These are phyloP conservation scores for Parastagonospora nodorum DNA, from an alignment of 2,329 filamentous ascomycete species.

Conservation along the genomic window DNA sequence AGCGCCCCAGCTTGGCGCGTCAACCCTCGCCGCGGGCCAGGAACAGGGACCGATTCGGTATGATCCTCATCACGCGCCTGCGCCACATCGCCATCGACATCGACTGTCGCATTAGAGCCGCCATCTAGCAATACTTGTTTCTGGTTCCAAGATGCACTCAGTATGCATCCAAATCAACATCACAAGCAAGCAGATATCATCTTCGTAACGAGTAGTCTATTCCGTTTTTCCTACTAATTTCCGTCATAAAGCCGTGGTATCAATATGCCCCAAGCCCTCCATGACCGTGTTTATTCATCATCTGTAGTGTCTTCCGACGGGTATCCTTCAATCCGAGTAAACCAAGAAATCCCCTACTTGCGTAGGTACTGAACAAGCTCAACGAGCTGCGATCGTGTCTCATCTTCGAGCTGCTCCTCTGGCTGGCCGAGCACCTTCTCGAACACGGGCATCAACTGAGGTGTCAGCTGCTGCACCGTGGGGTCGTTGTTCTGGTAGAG, in stretches of 20 bases:
- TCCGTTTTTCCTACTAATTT: neutral
- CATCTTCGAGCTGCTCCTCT: slow-evolving; percentile 74
- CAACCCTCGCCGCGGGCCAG: slow-evolving; percentile 4
- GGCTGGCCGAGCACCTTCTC: slow-evolving; percentile 73
- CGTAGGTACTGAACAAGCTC: slow-evolving; percentile 64
- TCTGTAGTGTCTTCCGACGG: slow-evolving; percentile 34
- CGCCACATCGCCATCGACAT: neutral
- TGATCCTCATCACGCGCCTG: slow-evolving; percentile 9
- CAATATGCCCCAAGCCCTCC: slow-evolving; percentile 16
- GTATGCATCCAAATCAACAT: neutral
- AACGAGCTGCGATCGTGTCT: slow-evolving; percentile 69
- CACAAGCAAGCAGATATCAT: neutral
- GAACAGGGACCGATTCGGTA: slow-evolving; percentile 8
- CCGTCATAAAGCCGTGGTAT: slow-evolving; percentile 28
- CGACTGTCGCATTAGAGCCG: too few species aligned
- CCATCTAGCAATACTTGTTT: neutral
- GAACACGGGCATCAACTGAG: slow-evolving; percentile 71
- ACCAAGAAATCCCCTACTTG: slow-evolving; percentile 35
- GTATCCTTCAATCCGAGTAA: slow-evolving; percentile 25
- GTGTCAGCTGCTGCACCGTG: slow-evolving; percentile 71
- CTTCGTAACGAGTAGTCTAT: slow-evolving; percentile 4
- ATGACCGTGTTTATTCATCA: slow-evolving; percentile 18
- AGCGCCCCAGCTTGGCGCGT: slow-evolving; percentile 10
- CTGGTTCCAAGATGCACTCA: neutral
- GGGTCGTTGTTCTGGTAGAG: slow-evolving; percentile 76